phyloP scores from a whole-genome alignment of 1,139 yeast genomes.

The Hanseniaspora gamundiae region DNA sequence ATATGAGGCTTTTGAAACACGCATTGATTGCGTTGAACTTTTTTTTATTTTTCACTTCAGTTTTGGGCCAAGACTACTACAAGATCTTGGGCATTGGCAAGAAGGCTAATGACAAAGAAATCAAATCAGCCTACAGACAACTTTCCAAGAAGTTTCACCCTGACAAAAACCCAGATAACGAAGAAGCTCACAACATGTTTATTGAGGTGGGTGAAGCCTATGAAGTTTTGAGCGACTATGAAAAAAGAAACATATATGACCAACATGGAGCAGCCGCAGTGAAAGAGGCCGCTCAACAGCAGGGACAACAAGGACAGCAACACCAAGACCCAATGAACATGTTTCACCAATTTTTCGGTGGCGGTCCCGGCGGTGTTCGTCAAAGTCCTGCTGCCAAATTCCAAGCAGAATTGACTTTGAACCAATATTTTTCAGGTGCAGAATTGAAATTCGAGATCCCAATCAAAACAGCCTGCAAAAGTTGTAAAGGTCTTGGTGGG shows the following conservation, averaged over 20 bases:
- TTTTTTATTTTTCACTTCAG: slow-evolving; percentile 1
- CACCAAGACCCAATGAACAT: slow-evolving; percentile 28
- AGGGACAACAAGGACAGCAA: slow-evolving; percentile 4
- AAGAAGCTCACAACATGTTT: slow-evolving; percentile 73
- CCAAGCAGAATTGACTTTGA: slow-evolving; percentile 42
- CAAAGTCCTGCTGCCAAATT: slow-evolving; percentile 46
- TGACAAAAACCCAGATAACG: slow-evolving; percentile 77
- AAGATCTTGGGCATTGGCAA: slow-evolving; percentile 54
- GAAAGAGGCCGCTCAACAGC: slow-evolving; percentile 25
- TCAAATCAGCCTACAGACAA: slow-evolving; percentile 76
- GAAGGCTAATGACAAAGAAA: slow-evolving; percentile 66
- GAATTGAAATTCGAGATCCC: slow-evolving; percentile 49
- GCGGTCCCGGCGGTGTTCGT: slow-evolving; percentile 32
- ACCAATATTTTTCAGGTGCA: slow-evolving; percentile 60
- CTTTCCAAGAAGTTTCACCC: slow-evolving; percentile 87
- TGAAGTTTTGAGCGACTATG: slow-evolving; percentile 68
- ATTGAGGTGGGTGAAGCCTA: slow-evolving; percentile 91
- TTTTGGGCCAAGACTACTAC: slow-evolving; percentile 25
- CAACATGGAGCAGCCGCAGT: slow-evolving; percentile 77
- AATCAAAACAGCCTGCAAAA: slow-evolving; percentile 62
- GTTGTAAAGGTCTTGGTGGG: slow-evolving; percentile 76
- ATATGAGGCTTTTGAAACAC: neutral
- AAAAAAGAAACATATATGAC: slow-evolving; percentile 65
- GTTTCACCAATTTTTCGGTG: slow-evolving; percentile 55
- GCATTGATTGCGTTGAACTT: neutral